Conservation (phyloP, 2,329 filamentous ascomycete species). For the Acephala macrosclerotiorum region DNA sequence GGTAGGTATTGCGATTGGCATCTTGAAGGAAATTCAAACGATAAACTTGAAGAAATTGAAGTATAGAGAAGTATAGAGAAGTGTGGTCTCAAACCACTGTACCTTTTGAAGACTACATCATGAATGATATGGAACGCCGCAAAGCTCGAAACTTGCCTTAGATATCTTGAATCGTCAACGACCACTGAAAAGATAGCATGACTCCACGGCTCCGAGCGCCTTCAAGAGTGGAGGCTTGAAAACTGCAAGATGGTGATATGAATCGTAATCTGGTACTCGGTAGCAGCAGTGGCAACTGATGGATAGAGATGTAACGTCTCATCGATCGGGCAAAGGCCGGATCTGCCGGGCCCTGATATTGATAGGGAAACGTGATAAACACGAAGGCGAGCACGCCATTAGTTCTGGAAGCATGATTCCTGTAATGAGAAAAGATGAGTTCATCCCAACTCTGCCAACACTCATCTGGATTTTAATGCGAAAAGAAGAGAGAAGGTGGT, state of each 20-base stretch:
- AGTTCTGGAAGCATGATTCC: neutral
- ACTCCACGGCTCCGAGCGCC: slow-evolving; percentile 18
- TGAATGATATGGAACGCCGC: slow-evolving; percentile 31
- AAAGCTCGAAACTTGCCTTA: slow-evolving; percentile 26
- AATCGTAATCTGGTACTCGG: slow-evolving; percentile 8
- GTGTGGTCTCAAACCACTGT: slow-evolving; percentile 27
- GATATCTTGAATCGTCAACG: slow-evolving; percentile 23
- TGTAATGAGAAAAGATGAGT: neutral
- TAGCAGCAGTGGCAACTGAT: slow-evolving; percentile 10
- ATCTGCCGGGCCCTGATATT: slow-evolving; percentile 21
- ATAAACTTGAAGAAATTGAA: neutral
- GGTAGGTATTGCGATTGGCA: slow-evolving; percentile 50
- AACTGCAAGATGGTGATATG: slow-evolving; percentile 3
- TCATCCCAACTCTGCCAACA: neutral
- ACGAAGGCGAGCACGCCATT: neutral
- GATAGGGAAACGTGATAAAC: neutral
- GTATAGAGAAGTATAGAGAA: slow-evolving; percentile 12
- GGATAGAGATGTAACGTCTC: slow-evolving; percentile 39
- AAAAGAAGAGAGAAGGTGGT: neutral
- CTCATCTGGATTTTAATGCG: slow-evolving; percentile 4
- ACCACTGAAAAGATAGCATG: slow-evolving; percentile 26
- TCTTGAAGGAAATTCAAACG: slow-evolving; percentile 22
- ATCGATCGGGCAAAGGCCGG: slow-evolving; percentile 29
- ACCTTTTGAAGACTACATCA: slow-evolving; percentile 35
- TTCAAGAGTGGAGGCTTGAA: slow-evolving; percentile 25